Percentiles rank a stretch among this genome's conserved stretches.
These are phyloP conservation scores for Fraxinus albicans DNA, from an alignment of 305 asterid species.

Conservation along the genomic window DNA sequence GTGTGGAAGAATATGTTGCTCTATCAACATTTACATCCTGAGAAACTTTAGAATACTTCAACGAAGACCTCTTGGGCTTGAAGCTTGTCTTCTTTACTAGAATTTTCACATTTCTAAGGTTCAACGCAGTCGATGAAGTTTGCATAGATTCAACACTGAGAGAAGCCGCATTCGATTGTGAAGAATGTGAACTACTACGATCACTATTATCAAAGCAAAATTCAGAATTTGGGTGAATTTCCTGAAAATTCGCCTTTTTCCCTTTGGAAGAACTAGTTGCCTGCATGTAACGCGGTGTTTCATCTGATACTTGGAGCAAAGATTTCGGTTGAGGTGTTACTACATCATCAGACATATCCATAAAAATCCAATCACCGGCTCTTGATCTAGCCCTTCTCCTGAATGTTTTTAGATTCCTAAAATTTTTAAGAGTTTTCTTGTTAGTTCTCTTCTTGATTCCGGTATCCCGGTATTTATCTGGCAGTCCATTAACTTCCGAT, in stretches of 20 bases:
- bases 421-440: slow-evolving; percentile 31
- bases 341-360: slow-evolving; percentile 27
- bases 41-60: slow-evolving; percentile 27
- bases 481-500: slow-evolving; percentile 39
- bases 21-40: slow-evolving; percentile 41
- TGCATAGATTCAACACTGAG: slow-evolving; percentile 20
- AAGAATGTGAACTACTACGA: slow-evolving; percentile 23
- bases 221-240: slow-evolving; percentile 34
- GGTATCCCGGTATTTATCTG: slow-evolving; percentile 18
- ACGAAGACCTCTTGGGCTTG: slow-evolving; percentile 44
- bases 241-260: slow-evolving; percentile 31
- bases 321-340: slow-evolving; percentile 19
- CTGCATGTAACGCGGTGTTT: slow-evolving; percentile 45
- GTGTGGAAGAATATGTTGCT: slow-evolving; percentile 75
- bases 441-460: slow-evolving; percentile 30
- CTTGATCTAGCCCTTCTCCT: slow-evolving; percentile 47
- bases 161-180: slow-evolving; percentile 14
- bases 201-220: slow-evolving; percentile 40
- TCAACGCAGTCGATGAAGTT: slow-evolving; percentile 40
- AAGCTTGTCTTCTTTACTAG: slow-evolving; percentile 56
- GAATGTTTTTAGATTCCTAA: slow-evolving; percentile 40
- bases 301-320: slow-evolving; percentile 29
- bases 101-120: slow-evolving; percentile 51
- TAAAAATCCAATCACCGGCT: slow-evolving; percentile 20
- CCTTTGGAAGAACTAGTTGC: slow-evolving; percentile 47